Evolutionary conservation across 2,329 filamentous ascomycete species (phyloP).

Genomic region (Claviceps sorghi): DNA sequence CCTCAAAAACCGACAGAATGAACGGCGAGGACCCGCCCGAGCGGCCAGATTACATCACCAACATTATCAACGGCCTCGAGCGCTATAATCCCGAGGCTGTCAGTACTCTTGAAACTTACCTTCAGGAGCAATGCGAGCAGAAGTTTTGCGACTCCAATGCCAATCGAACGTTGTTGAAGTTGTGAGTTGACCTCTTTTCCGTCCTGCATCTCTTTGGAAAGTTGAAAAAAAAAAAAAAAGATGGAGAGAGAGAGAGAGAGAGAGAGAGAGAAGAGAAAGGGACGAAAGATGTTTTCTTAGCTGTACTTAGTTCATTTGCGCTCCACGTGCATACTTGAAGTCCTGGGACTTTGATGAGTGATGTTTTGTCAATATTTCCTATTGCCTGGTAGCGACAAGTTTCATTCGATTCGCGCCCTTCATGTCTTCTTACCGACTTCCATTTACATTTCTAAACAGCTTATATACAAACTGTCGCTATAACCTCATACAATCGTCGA

Average conservation of each 20-base stretch:
- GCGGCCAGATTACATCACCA: conserved; percentile 79
- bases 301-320: background rate
- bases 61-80: conserved; percentile 92
- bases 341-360: conserved; percentile 43
- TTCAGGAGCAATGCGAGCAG: conserved; percentile 86
- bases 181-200: conserved; percentile 52
- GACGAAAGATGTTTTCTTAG: background rate
- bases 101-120: conserved; percentile 82
- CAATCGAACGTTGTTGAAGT: conserved; percentile 87
- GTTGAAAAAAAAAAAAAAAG: background rate
- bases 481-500: background rate
- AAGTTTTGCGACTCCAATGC: conserved; percentile 92
- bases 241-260: background rate
- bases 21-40: conserved; percentile 77
- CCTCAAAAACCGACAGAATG: conserved; percentile 30
- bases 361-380: conserved; percentile 82
- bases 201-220: background rate
- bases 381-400: conserved; percentile 70
- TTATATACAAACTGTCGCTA: background rate
- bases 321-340: conserved; percentile 4
- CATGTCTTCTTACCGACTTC: conserved; percentile 44
- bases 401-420: conserved; percentile 15
- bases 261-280: background rate
- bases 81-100: conserved; percentile 98
- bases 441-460: conserved; percentile 27